These are phyloP conservation scores for Ajuga chamaepitys DNA, from an alignment of 257 asterid species.

Conservation along the genomic window DNA sequence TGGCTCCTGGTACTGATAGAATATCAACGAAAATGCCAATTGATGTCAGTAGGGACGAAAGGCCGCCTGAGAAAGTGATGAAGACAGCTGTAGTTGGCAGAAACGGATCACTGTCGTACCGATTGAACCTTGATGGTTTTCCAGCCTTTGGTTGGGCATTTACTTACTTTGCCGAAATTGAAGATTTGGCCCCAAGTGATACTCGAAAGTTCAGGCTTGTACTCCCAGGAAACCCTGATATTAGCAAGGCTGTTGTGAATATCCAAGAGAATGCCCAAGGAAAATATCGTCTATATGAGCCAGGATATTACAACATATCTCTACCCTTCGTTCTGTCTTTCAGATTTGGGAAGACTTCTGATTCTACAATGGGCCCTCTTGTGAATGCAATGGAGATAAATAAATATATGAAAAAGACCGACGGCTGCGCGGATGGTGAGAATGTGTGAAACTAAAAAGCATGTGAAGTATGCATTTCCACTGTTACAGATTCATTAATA, in stretches of 20 bases:
- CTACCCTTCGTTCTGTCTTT: conserved; percentile 83
- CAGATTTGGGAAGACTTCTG: conserved; percentile 68
- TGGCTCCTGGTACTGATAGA: conserved; percentile 86
- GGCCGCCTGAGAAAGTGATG: conserved; percentile 92
- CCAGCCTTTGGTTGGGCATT: conserved; percentile 95
- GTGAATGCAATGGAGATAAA: conserved; percentile 92
- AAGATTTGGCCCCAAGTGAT: conserved; percentile 55
- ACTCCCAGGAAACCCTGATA: conserved; percentile 64
- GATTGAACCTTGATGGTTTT: conserved; percentile 91
- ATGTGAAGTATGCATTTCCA: background rate
- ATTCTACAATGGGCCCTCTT: conserved; percentile 83
- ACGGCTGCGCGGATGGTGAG: conserved; percentile 85
- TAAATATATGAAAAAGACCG: conserved; percentile 61
- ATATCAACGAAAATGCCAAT: conserved; percentile 70
- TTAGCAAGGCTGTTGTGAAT: conserved; percentile 74
- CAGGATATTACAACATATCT: conserved; percentile 74
- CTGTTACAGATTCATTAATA: no score
- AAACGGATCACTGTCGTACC: conserved; percentile 81
- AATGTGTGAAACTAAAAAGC: background rate
- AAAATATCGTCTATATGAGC: conserved; percentile 79
- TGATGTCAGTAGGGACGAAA: conserved; percentile 49
- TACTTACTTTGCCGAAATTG: conserved; percentile 86
- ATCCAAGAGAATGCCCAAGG: conserved; percentile 96
- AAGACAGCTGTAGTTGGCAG: conserved; percentile 99
- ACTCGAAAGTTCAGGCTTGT: conserved; percentile 67